phyloP scores from a whole-genome alignment of 345 rosid genomes.

The Eucalyptus regnans region DNA sequence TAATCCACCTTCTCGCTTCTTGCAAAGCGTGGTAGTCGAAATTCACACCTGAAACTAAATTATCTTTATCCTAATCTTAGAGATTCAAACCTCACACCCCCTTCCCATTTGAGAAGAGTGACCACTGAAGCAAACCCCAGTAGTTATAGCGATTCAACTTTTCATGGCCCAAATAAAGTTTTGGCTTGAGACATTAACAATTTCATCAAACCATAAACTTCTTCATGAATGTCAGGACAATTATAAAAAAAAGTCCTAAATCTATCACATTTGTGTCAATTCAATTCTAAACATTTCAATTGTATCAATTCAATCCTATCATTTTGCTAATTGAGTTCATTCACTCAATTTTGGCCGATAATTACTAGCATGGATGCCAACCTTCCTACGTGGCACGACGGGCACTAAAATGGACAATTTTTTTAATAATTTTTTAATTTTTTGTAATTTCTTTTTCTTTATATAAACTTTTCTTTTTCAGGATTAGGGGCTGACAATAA shows the following conservation, averaged over 20 bases:
- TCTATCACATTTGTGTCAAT: no score
- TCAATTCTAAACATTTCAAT: no score
- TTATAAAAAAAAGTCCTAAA: no score
- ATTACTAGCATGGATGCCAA: no score
- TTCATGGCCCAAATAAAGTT: not conserved
- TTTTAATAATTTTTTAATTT: no score
- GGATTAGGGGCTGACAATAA: fast-evolving
- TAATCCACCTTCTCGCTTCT: not conserved
- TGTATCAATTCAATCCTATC: no score
- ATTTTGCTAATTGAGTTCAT: not conserved
- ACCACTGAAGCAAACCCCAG: fast-evolving
- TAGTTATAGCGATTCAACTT: no score
- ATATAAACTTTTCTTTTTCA: no score
- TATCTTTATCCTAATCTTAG: fast-evolving
- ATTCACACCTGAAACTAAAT: no score
- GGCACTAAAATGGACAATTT: no score
- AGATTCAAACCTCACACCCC: not conserved
- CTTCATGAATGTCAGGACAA: not conserved
- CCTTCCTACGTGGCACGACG: fast-evolving
- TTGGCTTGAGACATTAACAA: not conserved
- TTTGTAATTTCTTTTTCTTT: no score
- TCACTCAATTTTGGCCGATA: no score
- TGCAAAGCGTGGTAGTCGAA: fast-evolving
- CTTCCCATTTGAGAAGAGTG: not conserved
- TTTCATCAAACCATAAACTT: not conserved